Percentiles rank a stretch among this genome's conserved stretches.
These are phyloP conservation scores for Trypethelium eluteriae DNA, from an alignment of 495 filamentous ascomycete genomes.

Conservation along the genomic window DNA sequence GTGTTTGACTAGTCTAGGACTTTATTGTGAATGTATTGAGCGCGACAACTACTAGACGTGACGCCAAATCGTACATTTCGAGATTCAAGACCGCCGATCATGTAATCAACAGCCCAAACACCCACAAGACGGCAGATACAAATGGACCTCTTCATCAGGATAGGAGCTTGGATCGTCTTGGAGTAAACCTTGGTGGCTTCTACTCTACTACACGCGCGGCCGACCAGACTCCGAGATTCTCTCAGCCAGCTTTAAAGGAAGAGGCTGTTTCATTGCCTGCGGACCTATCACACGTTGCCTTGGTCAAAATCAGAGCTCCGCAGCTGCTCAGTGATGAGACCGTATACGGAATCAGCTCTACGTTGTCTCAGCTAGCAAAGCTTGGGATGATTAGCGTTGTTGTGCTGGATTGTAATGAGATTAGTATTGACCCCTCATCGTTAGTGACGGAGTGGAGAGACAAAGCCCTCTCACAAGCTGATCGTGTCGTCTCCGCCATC, in stretches of 20 bases:
- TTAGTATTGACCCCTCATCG: conserved; percentile 18
- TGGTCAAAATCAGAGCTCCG: conserved; percentile 75
- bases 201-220: conserved; percentile 54
- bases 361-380: conserved; percentile 69
- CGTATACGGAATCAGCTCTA: conserved; percentile 69
- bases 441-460: conserved; percentile 24
- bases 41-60: conserved; percentile 79
- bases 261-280: conserved; percentile 30
- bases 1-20: background rate
- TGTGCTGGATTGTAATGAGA: conserved; percentile 61
- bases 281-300: conserved; percentile 64
- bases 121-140: conserved; percentile 1
- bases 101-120: conserved; percentile 30
- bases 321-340: conserved; percentile 59
- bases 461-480: conserved; percentile 54
- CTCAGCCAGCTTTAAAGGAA: conserved; percentile 41
- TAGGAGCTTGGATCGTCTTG: conserved; percentile 23
- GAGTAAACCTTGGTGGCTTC: conserved; percentile 56
- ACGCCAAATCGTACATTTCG: conserved; percentile 80
- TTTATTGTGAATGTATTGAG: conserved; percentile 48
- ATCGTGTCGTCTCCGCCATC: conserved; percentile 67
- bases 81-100: conserved; percentile 48
- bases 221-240: conserved; percentile 56
- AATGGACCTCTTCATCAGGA: background rate
- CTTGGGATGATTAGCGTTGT: conserved; percentile 76